Evolutionary conservation across 2,329 filamentous ascomycete species (phyloP).

Genomic region (Dactylellina drechsleri): DNA sequence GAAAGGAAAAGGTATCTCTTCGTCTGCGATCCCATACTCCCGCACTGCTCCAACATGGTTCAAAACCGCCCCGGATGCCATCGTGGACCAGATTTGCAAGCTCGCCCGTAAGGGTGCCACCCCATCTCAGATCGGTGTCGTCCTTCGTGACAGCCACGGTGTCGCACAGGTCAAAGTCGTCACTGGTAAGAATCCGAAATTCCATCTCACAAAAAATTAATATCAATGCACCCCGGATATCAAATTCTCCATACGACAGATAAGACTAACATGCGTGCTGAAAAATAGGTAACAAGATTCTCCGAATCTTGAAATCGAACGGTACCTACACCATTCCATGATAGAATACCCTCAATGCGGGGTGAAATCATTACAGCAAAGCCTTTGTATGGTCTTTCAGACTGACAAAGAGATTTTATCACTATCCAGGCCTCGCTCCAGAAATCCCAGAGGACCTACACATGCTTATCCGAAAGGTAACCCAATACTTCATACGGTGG

Average conservation of each 20-base stretch:
- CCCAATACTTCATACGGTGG: slow-evolving; percentile 41
- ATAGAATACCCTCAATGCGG: slow-evolving; percentile 16
- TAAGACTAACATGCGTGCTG: slow-evolving; percentile 21
- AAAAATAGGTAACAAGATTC: slow-evolving; percentile 92
- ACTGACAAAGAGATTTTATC: slow-evolving; percentile 86
- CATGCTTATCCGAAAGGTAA: slow-evolving; percentile 99
- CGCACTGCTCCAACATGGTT: slow-evolving; percentile 91
- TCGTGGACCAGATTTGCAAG: slow-evolving; percentile 99
- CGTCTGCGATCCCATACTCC: slow-evolving; percentile 96
- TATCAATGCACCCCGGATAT: background rate
- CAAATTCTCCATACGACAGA: background rate
- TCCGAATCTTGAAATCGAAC: slow-evolving; percentile 96
- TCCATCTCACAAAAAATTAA: slow-evolving; percentile 6
- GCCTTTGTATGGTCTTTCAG: slow-evolving; percentile 86
- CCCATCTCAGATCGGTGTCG: slow-evolving; percentile 98
- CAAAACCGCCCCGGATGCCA: slow-evolving; percentile 98
- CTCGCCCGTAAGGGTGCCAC: slow-evolving; percentile 98
- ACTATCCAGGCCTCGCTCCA: slow-evolving; percentile 88
- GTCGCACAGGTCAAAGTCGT: slow-evolving; percentile 98
- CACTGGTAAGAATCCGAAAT: slow-evolving; percentile 75
- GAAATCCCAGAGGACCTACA: slow-evolving; percentile 99
- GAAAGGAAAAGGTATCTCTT: slow-evolving; percentile 99
- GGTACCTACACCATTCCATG: slow-evolving; percentile 74
- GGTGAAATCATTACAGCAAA: slow-evolving; percentile 61
- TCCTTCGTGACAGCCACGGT: slow-evolving; percentile 97